Percentiles rank a stretch among this genome's conserved stretches.
phyloP scores from a whole-genome alignment of 1,284 basidiomycete genomes.

The Sphagnurus paluster region DNA sequence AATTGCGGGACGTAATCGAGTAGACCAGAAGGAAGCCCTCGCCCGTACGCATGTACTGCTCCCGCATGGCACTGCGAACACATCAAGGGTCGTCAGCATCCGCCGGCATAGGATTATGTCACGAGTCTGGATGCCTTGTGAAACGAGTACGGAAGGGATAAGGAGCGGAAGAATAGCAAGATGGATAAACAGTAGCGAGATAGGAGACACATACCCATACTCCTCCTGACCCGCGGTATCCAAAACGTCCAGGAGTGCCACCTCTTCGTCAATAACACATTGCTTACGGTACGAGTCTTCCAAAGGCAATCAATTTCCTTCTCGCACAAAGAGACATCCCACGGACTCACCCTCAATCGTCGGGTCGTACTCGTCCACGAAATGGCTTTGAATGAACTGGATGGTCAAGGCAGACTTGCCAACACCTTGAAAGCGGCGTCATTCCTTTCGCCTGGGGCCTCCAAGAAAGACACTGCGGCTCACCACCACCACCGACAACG shows the following conservation, averaged over 20 bases:
- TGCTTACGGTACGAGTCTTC: conserved; percentile 94
- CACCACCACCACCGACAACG: conserved; percentile 96
- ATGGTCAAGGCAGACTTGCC: conserved; percentile 97
- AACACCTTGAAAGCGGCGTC: conserved; percentile 63
- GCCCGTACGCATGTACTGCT: conserved; percentile 97
- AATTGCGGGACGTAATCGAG: conserved; percentile 97
- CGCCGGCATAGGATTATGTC: conserved; percentile 1
- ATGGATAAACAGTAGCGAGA: too few relatives aligned
- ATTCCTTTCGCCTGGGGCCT: neutral
- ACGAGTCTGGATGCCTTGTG: too few relatives aligned
- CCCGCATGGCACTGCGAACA: conserved; percentile 87
- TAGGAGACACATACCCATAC: conserved; percentile 75
- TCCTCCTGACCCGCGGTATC: conserved; percentile 99
- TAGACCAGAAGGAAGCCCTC: conserved; percentile 99
- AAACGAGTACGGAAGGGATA: too few relatives aligned
- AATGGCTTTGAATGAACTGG: conserved; percentile 97
- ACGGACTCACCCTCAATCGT: conserved; percentile 82
- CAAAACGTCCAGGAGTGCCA: conserved; percentile 94
- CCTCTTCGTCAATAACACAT: conserved; percentile 97
- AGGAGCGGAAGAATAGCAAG: conserved; percentile 1
- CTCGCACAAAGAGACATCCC: conserved; percentile 4
- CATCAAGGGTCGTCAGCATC: too few relatives aligned
- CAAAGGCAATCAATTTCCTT: conserved; percentile 4
- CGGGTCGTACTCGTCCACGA: conserved; percentile 98
- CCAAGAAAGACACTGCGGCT: conserved; percentile 29